Base-by-base conservation (phyloP, 495 filamentous ascomycete species). In the Aspergillus sclerotioniger region DNA sequence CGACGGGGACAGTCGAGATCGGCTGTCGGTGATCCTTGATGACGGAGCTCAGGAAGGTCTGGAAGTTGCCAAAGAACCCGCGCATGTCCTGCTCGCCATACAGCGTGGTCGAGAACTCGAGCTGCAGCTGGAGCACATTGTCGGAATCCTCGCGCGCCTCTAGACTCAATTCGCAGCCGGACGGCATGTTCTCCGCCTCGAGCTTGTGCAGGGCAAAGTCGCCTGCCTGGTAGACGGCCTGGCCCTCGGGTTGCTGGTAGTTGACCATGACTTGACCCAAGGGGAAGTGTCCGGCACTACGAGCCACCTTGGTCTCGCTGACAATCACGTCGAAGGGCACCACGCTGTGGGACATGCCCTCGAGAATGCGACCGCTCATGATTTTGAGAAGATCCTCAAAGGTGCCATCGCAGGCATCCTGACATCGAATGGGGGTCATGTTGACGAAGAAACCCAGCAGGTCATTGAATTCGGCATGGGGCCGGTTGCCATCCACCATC, bases 51-150 rank as follows among this genome's bases (percentile, higher is more conserved):
- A 68, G 29, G 51, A 67, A 71, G 12, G 56, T 32, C 9, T 65
- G 21, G 56, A 71, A 71, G 20, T 71, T 71, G 25, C 69, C 66
- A 17, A 71, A 59, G 59, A 71, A 71, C 21, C 63, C 56, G 6
- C 54, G 58, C 69, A 71, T 71, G 16, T 70, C 65, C 6, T 60
- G 33, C 12, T 50, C 51, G n/a, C 53, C 60, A 39, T 71, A 71
- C 10, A 71, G 41, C 15, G 48, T 56, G 8, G 61, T 64, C 1
- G 48, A 55, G 57, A 61, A 70, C 37, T 69, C 64, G 3, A 71
- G 54, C 7, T 58, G 61, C 3, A 71, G 51, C 6, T 60, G 50
- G 10, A 70, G 52, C 1, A 67, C 66, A 9, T 54, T 66, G 9
- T 60, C 54, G 5, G 63, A 47, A 47, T 66, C 57, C 20, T 69